Base-by-base conservation (phyloP, 2,329 filamentous ascomycete species). In the Cladosporium sp. region DNA sequence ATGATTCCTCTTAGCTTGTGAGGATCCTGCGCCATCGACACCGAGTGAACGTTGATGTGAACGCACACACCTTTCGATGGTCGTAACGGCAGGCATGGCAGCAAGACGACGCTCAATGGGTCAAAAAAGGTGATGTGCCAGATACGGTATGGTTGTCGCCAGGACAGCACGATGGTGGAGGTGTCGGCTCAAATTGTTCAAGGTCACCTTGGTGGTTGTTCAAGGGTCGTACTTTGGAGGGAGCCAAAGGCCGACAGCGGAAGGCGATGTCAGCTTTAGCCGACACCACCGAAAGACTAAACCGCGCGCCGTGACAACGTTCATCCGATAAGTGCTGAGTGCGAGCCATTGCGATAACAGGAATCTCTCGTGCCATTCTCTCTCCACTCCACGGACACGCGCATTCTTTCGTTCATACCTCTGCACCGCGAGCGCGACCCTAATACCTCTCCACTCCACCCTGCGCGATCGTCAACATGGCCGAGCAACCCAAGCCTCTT, bases 401-500 rank as follows among this genome's bases (percentile, higher is more conserved):
- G 47, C 47, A 35, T 35, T 50, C 20, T 22, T 19, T 50, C 20
- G 32, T 7, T 22, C 17, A 24, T 36, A 15, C 10, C 10, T 34
- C 32, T n/a, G 15, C 34, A 50, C 24, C 42, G 42, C 42, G 42
- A 45, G 22, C 24, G 42, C 42, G 42, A 45, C 42, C 42, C 42
- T 44, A 44, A 3, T 7, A 44, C 44, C 44, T 48, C 44, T 48
- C 45, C 45, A 35, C 45, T 22, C 45, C n/a, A 56, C 20, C 36
- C 17, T 34, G 52, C 55, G 55, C 55, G 55, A 58, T 58, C 58
- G 59, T 58, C 65, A 66, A 50, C 35, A 80, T 80, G 78, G 72
- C 78, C 60, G 68, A 75, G 64, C 22, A 45, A 28, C 75, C 86
- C 65, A 88, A 91, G 78, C 90, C 92, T 59, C 85, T 97, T 66